These are phyloP conservation scores for Cyberlindnera maclurae DNA, from an alignment of 805 yeast species.

Conservation along the genomic window DNA sequence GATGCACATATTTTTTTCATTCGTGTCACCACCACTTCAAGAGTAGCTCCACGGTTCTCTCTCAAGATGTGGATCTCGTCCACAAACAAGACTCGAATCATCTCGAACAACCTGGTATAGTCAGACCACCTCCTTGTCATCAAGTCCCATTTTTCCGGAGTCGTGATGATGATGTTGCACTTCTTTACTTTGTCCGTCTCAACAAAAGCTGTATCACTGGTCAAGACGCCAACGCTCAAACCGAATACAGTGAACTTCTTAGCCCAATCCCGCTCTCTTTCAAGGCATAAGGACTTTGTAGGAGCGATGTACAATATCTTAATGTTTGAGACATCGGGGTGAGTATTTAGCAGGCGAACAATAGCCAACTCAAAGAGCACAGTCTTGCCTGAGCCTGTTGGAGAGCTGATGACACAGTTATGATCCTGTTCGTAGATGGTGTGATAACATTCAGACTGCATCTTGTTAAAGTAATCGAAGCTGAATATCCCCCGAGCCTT, in stretches of 20 bases:
- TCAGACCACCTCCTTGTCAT: slow-evolving; percentile 46
- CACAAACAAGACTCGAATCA: slow-evolving; percentile 37
- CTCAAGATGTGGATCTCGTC: slow-evolving; percentile 43
- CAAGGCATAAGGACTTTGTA: slow-evolving; percentile 49
- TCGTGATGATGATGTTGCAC: slow-evolving; percentile 44
- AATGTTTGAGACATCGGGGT: slow-evolving; percentile 19
- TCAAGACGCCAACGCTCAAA: slow-evolving; percentile 41
- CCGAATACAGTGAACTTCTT: slow-evolving; percentile 31
- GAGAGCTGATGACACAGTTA: slow-evolving; percentile 45
- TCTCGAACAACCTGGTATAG: slow-evolving; percentile 30
- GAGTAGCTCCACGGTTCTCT: slow-evolving; percentile 40
- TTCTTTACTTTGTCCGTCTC: slow-evolving; percentile 39
- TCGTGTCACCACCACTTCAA: slow-evolving; percentile 42
- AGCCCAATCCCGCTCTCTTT: slow-evolving; percentile 41
- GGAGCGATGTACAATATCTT: slow-evolving; percentile 51
- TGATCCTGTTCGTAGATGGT: slow-evolving; percentile 27
- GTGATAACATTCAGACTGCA: slow-evolving; percentile 43
- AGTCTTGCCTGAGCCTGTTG: slow-evolving; percentile 57
- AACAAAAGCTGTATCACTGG: slow-evolving; percentile 44
- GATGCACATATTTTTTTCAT: slow-evolving; percentile 33
- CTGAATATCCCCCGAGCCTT: slow-evolving; percentile 28
- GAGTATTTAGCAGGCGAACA: slow-evolving; percentile 27
- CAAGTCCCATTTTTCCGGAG: slow-evolving; percentile 60
- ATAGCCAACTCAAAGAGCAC: slow-evolving; percentile 49
- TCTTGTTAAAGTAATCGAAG: slow-evolving; percentile 35